Evolutionary conservation across 2,329 filamentous ascomycete species (phyloP).

Genomic region (Fusarium luffae): DNA sequence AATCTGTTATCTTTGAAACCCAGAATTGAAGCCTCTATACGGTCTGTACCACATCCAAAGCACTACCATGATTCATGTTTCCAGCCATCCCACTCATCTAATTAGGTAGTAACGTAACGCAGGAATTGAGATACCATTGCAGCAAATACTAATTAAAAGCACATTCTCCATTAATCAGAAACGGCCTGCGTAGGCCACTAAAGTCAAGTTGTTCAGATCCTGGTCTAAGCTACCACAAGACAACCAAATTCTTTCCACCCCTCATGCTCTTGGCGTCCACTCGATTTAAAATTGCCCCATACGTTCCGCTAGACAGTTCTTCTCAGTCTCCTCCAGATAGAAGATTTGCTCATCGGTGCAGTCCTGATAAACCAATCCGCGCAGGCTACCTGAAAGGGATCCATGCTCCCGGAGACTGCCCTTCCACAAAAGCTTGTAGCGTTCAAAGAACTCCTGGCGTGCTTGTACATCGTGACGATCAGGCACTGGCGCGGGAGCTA

Average conservation of each 20-base stretch:
- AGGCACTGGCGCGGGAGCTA: background rate
- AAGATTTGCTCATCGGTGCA: fast-evolving
- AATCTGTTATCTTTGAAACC: too few species aligned
- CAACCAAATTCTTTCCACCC: background rate
- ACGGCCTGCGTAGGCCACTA: background rate
- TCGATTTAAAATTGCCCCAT: background rate
- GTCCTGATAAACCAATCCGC: background rate
- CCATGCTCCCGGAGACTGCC: fast-evolving
- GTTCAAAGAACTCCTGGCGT: background rate
- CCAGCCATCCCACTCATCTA: too few species aligned
- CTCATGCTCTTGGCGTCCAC: background rate
- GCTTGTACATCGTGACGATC: too few species aligned
- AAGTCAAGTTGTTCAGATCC: background rate
- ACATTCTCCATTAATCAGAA: too few species aligned
- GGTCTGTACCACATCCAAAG: too few species aligned
- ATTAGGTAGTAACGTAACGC: too few species aligned
- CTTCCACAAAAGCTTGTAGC: background rate
- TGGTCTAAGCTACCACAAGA: background rate
- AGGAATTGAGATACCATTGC: too few species aligned
- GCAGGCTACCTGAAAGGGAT: background rate
- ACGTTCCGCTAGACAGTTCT: background rate
- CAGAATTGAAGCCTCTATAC: too few species aligned
- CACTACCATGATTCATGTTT: too few species aligned
- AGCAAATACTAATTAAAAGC: too few species aligned
- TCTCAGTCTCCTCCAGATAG: background rate